Percentiles rank a stretch among this genome's conserved stretches.
Conservation (phyloP, 495 filamentous ascomycete genomes). For the Aspergillus homomorphus region DNA sequence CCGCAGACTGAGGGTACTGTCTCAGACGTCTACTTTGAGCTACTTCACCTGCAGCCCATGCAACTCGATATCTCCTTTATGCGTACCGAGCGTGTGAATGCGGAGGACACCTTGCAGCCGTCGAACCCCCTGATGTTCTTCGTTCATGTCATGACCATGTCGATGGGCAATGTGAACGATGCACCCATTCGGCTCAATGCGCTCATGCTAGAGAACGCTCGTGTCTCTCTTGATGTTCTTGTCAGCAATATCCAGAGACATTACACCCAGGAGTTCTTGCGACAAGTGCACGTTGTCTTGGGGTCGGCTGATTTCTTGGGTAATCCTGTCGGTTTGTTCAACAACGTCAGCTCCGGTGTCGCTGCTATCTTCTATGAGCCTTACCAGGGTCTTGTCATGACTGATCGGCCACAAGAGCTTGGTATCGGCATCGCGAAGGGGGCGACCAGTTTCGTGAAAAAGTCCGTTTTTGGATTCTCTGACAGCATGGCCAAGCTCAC, state of each 20-base stretch:
- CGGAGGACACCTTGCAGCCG: constrained; percentile 81
- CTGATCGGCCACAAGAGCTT: constrained; percentile 88
- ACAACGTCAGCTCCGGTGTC: constrained; percentile 94
- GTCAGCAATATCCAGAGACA: constrained; percentile 83
- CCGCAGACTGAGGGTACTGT: constrained; percentile 77
- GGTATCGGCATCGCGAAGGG: constrained; percentile 94
- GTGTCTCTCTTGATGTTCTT: constrained; percentile 80
- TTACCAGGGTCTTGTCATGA: constrained; percentile 96
- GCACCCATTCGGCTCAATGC: constrained; percentile 90
- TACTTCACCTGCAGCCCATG: constrained; percentile 95
- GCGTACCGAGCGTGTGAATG: constrained; percentile 93
- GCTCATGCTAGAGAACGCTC: constrained; percentile 90
- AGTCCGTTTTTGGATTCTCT: constrained; percentile 93
- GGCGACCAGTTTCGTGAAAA: constrained; percentile 95
- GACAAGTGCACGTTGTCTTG: constrained; percentile 92
- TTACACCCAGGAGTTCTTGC: constrained; percentile 93
- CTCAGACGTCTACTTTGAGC: constrained; percentile 96
- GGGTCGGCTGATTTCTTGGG: constrained; percentile 98
- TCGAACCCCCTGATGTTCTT: constrained; percentile 96
- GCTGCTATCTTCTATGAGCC: constrained; percentile 99
- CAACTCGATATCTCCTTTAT: constrained; percentile 97
- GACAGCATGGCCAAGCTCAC: constrained; percentile 97
- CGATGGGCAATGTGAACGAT: constrained; percentile 97
- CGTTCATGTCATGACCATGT: constrained; percentile 98
- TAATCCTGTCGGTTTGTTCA: constrained; percentile 96